phyloP scores from a whole-genome alignment of 2,329 filamentous ascomycete species.

The Colletotrichum sp. region DNA sequence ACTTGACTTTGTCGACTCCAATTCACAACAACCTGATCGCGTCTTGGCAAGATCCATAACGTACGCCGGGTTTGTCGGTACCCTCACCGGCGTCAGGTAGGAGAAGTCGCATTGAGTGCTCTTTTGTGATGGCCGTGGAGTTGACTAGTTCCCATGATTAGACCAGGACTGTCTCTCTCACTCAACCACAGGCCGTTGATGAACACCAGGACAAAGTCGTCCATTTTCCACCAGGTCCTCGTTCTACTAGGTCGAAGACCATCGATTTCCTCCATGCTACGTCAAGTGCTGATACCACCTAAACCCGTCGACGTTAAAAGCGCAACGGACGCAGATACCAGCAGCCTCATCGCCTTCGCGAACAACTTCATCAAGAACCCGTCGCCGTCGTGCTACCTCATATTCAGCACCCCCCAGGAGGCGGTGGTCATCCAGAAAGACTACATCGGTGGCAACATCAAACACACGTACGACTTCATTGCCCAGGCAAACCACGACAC shows the following conservation, averaged over 20 bases:
- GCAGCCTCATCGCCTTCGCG: background rate
- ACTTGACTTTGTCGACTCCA: slow-evolving; percentile 50
- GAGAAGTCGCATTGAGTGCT: slow-evolving; percentile 4
- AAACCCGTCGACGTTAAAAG: background rate
- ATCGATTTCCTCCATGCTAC: slow-evolving; percentile 57
- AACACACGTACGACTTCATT: slow-evolving; percentile 54
- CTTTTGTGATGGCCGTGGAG: background rate
- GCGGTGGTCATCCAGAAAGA: slow-evolving; percentile 63
- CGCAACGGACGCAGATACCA: background rate
- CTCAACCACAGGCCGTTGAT: slow-evolving; percentile 57
- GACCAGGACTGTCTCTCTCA: slow-evolving; percentile 48
- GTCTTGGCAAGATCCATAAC: slow-evolving; percentile 52
- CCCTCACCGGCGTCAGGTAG: slow-evolving; percentile 52
- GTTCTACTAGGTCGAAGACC: slow-evolving; percentile 58
- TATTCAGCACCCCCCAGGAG: slow-evolving; percentile 53
- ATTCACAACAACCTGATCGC: slow-evolving; percentile 28
- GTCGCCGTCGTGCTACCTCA: slow-evolving; percentile 62
- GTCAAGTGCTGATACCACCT: slow-evolving; percentile 32
- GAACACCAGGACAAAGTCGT: slow-evolving; percentile 42
- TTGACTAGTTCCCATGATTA: slow-evolving; percentile 12
- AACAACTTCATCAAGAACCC: slow-evolving; percentile 36
- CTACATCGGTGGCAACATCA: slow-evolving; percentile 45
- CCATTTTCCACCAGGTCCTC: slow-evolving; percentile 54
- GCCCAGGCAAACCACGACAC: slow-evolving; percentile 62
- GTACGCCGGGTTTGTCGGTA: slow-evolving; percentile 57